Evolutionary conservation across 768 basidiomycete genomes (phyloP).

Genomic region (Boletus sp.): DNA sequence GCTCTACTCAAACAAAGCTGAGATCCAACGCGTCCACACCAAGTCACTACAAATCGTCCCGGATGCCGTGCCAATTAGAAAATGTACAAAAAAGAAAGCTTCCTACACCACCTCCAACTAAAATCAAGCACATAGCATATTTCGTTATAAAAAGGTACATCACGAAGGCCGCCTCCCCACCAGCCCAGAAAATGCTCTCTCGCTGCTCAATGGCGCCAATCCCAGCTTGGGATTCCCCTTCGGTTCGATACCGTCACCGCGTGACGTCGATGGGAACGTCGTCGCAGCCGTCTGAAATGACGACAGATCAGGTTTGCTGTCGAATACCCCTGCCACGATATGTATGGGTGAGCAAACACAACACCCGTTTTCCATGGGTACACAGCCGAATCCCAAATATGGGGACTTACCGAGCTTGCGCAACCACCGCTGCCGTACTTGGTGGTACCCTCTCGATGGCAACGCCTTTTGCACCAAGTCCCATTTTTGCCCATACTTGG

Average conservation of each 20-base stretch:
- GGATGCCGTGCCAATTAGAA: not conserved
- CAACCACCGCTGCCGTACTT: conserved; percentile 43
- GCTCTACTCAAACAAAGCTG: too few relatives aligned
- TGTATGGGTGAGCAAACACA: not conserved
- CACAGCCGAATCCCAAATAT: not conserved
- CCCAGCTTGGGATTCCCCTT: conserved; percentile 37
- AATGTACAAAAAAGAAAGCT: not conserved
- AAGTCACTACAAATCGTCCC: not conserved
- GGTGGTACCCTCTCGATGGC: conserved; percentile 40
- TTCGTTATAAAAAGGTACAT: not conserved
- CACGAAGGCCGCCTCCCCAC: conserved; percentile 20
- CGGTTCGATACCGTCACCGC: conserved; percentile 18
- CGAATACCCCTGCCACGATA: conserved; percentile 30
- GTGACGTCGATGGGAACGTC: conserved; percentile 13
- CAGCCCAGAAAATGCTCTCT: conserved; percentile 29
- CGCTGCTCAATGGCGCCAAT: conserved; percentile 37
- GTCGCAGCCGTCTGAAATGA: conserved; percentile 30
- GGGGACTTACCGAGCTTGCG: conserved; percentile 34
- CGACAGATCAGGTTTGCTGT: conserved; percentile 34
- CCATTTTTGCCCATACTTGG: conserved; percentile 39
- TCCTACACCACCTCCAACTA: conserved; percentile 6
- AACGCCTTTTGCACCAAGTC: conserved; percentile 41
- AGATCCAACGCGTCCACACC: not conserved
- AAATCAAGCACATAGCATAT: conserved; percentile 12
- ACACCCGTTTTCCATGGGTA: not conserved